These are phyloP conservation scores for Apium graveolens DNA, from an alignment of 129 eudicot genomes.

Conservation along the genomic window DNA sequence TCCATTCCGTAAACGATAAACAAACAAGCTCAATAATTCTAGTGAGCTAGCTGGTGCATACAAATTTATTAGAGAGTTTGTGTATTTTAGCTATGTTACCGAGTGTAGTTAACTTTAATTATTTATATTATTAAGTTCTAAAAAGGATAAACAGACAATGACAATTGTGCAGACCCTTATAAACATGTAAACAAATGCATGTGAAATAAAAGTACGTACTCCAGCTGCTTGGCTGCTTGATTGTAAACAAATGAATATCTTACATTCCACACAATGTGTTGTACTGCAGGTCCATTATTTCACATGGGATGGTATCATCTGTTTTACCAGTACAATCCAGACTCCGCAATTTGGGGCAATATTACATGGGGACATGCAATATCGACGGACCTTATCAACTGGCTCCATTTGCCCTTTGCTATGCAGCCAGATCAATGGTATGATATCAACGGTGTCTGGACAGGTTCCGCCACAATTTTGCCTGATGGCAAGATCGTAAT, in stretches of 20 bases:
- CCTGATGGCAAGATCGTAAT: constrained; percentile 71
- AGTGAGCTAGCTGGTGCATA: neutral
- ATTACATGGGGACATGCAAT: constrained; percentile 94
- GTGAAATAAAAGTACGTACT: neutral
- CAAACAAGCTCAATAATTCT: neutral
- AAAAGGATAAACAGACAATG: too few species aligned
- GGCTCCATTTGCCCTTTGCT: constrained; percentile 71
- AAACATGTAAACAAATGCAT: neutral
- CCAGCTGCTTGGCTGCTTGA: neutral
- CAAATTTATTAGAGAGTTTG: neutral
- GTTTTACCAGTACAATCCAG: constrained; percentile 86
- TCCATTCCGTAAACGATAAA: neutral
- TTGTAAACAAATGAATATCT: neutral
- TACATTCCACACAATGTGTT: neutral
- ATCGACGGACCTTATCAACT: constrained; percentile 62
- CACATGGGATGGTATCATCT: constrained; percentile 89
- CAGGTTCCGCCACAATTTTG: constrained; percentile 82
- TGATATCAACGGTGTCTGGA: constrained; percentile 85
- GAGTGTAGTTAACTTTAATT: too few species aligned
- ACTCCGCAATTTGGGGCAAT: constrained; percentile 87
- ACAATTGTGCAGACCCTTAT: neutral
- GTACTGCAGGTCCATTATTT: constrained; percentile 61
- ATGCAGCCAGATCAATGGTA: constrained; percentile 84
- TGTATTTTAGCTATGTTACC: neutral
- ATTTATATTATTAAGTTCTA: too few species aligned